These are phyloP conservation scores for Micromonas commoda DNA, from an alignment of 139 green algal genomes.

Conservation along the genomic window DNA sequence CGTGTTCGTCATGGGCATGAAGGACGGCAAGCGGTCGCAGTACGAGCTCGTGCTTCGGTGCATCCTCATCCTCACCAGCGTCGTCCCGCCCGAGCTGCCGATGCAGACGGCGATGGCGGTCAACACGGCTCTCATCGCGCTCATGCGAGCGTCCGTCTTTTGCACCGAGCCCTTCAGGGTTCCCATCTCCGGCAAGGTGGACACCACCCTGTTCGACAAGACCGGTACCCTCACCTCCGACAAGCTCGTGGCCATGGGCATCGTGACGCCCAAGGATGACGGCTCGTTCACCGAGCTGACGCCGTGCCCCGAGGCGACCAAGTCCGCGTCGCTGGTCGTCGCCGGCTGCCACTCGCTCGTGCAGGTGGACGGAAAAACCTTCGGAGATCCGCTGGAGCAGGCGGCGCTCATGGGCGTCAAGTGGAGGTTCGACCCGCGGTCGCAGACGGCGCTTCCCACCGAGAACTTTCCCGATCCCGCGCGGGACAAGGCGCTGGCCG, in stretches of 20 bases:
- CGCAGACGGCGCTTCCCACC: not conserved
- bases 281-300: not conserved
- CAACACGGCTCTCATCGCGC: slow-evolving; percentile 32
- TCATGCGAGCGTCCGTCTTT: slow-evolving; percentile 21
- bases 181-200: slow-evolving; percentile 31
- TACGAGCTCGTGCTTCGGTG: slow-evolving; percentile 39
- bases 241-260: slow-evolving; percentile 30
- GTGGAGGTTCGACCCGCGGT: slow-evolving; percentile 40
- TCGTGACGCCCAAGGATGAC: not conserved
- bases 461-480: not conserved
- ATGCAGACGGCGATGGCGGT: slow-evolving; percentile 40
- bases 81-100: slow-evolving; percentile 38
- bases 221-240: slow-evolving; percentile 40
- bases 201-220: slow-evolving; percentile 40
- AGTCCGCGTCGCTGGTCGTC: not conserved
- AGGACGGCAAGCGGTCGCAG: slow-evolving; percentile 32
- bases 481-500: not conserved
- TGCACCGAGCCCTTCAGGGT: slow-evolving; percentile 41
- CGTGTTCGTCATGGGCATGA: slow-evolving; percentile 30
- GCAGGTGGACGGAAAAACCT: slow-evolving; percentile 28
- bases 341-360: slow-evolving; percentile 33
- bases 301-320: not conserved
- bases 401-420: slow-evolving; percentile 42
- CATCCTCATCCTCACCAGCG: slow-evolving; percentile 36
- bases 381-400: slow-evolving; percentile 50